These are phyloP conservation scores for Ophiocordyceps unilateralis DNA, from an alignment of 2,329 filamentous ascomycete genomes.

Conservation along the genomic window DNA sequence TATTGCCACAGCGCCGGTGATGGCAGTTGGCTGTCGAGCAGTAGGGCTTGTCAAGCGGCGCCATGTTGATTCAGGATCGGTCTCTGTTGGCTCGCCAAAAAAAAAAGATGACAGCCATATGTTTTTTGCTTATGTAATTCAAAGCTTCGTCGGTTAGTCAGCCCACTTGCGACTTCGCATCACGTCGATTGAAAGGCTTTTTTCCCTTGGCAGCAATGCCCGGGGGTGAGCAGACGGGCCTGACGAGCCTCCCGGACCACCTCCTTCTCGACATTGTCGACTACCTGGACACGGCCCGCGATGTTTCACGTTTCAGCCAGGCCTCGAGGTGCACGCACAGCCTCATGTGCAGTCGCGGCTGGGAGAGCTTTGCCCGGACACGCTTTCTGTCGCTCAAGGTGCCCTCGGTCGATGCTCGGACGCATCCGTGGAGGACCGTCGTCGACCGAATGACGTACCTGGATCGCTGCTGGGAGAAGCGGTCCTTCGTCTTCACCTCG, in stretches of 20 bases:
- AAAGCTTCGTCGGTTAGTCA: too few species aligned
- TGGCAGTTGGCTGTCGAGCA: too few species aligned
- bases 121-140: too few species aligned
- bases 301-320: constrained; percentile 23
- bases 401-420: constrained; percentile 6
- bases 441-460: constrained; percentile 31
- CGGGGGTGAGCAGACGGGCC: too few species aligned
- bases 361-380: constrained; percentile 29
- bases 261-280: constrained; percentile 30
- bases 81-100: too few species aligned
- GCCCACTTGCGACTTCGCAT: too few species aligned
- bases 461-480: constrained; percentile 34
- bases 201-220: too few species aligned
- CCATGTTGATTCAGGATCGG: too few species aligned
- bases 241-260: constrained; percentile 25
- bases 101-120: too few species aligned
- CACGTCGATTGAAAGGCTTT: too few species aligned
- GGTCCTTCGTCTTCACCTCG: constrained; percentile 20
- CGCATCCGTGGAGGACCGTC: constrained; percentile 17
- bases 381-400: constrained; percentile 24
- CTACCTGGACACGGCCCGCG: constrained; percentile 29
- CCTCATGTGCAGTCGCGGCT: constrained; percentile 25
- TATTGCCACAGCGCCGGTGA: too few species aligned
- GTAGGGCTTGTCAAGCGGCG: too few species aligned
- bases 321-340: constrained; percentile 21